Percentiles rank a stretch among this genome's conserved stretches.
phyloP scores from a whole-genome alignment of 108 stramenopile species.

The Aurantiochytrium sp. region DNA sequence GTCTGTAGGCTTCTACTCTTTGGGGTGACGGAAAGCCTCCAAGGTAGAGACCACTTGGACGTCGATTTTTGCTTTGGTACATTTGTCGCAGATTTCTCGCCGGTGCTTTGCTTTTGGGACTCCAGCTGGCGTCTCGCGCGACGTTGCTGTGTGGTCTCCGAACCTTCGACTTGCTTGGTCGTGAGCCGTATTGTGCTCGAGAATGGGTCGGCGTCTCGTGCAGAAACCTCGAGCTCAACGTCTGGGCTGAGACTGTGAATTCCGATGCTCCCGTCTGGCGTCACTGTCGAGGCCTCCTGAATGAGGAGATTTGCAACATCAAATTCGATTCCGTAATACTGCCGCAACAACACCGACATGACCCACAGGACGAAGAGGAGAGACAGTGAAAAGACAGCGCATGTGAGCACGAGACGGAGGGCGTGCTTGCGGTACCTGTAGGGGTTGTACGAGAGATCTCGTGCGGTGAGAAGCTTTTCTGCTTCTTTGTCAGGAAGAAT shows the following conservation, averaged over 20 bases:
- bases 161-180: background rate
- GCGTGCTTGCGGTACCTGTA: background rate
- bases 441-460: background rate
- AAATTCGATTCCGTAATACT: slow-evolving; percentile 4
- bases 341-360: background rate
- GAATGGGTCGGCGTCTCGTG: background rate
- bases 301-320: background rate
- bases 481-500: background rate
- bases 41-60: no score
- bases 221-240: background rate
- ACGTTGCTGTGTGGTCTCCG: background rate
- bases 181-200: background rate
- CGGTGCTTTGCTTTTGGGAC: background rate
- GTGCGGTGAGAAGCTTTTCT: background rate
- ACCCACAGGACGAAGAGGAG: background rate
- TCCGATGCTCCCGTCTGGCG: background rate
- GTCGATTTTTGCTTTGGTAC: background rate
- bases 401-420: background rate
- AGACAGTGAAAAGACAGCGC: background rate
- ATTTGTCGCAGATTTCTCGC: background rate
- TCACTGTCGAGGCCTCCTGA: background rate
- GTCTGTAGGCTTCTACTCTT: no score
- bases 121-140: background rate
- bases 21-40: no score
- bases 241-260: background rate